Evolutionary conservation across 2,329 filamentous ascomycete genomes (phyloP).

Genomic region (Paraconiothyrium sp.): DNA sequence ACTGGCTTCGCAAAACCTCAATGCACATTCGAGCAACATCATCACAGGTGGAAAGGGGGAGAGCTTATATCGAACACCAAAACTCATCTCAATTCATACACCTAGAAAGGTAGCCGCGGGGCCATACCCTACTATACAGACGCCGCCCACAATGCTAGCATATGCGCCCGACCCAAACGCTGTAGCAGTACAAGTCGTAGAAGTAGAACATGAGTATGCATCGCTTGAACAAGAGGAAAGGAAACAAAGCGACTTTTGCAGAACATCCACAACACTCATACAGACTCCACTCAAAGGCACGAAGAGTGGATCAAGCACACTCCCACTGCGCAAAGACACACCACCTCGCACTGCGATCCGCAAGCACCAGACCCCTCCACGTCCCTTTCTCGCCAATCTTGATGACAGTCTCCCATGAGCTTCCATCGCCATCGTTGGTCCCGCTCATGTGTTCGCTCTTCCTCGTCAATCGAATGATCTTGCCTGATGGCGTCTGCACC

Average conservation of each 20-base stretch:
- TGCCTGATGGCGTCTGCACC: constrained; percentile 92
- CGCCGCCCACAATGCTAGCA: constrained; percentile 18
- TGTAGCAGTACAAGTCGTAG: constrained; percentile 33
- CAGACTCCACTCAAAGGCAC: background rate
- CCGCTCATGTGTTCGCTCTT: constrained; percentile 74
- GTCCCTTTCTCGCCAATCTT: constrained; percentile 84
- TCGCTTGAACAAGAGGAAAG: constrained; percentile 9
- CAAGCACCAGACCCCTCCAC: constrained; percentile 83
- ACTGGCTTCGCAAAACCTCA: background rate
- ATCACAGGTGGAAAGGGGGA: background rate
- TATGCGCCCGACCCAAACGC: constrained; percentile 16
- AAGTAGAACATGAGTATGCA: constrained; percentile 8
- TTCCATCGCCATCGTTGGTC: constrained; percentile 72
- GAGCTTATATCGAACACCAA: background rate
- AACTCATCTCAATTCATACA: background rate
- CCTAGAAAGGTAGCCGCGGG: background rate
- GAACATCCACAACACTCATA: background rate
- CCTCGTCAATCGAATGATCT: constrained; percentile 87
- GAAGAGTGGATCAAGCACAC: constrained; percentile 30
- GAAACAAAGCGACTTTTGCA: constrained; percentile 9
- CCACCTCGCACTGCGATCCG: constrained; percentile 85
- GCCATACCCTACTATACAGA: constrained; percentile 25
- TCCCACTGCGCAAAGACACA: constrained; percentile 91
- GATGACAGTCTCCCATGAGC: constrained; percentile 88
- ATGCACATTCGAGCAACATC: too few species aligned